A percentile compares a stretch with the other conserved stretches of the same genome.
phyloP scores from a whole-genome alignment of 805 yeast species.

The Kodamaea leandrae region DNA sequence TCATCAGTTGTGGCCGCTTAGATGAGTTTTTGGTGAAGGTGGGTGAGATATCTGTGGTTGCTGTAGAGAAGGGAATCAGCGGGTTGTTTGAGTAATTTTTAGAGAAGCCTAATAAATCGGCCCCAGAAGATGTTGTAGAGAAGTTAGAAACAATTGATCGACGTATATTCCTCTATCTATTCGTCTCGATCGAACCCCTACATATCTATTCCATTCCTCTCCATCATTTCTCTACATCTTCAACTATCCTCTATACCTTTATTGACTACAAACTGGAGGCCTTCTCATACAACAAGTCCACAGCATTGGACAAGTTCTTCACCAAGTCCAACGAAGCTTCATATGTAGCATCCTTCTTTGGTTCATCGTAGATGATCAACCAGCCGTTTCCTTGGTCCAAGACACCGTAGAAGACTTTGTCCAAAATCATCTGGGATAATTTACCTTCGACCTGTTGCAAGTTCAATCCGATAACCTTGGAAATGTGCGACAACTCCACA shows the following conservation, averaged over 20 bases:
- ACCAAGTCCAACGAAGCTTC: constrained; percentile 84
- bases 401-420: constrained; percentile 92
- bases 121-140: no score
- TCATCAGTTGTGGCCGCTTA: constrained; percentile 54
- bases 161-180: no score
- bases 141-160: no score
- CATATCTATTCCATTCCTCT: background rate
- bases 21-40: constrained; percentile 51
- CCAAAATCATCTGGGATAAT: constrained; percentile 93
- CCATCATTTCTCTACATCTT: background rate
- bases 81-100: constrained; percentile 43
- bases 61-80: constrained; percentile 42
- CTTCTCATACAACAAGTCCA: constrained; percentile 89
- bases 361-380: constrained; percentile 88
- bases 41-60: constrained; percentile 57
- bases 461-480: constrained; percentile 84
- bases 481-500: constrained; percentile 89
- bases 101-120: no score
- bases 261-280: constrained; percentile 48
- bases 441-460: constrained; percentile 89
- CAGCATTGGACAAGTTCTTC: constrained; percentile 81
- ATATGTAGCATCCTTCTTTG: constrained; percentile 83
- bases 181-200: background rate
- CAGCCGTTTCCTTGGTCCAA: constrained; percentile 98
- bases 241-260: background rate